Evolutionary conservation across 305 asterid species (phyloP), one percentile per base, ranked within the genome.

Genomic region (Fraxinus ornus): DNA sequence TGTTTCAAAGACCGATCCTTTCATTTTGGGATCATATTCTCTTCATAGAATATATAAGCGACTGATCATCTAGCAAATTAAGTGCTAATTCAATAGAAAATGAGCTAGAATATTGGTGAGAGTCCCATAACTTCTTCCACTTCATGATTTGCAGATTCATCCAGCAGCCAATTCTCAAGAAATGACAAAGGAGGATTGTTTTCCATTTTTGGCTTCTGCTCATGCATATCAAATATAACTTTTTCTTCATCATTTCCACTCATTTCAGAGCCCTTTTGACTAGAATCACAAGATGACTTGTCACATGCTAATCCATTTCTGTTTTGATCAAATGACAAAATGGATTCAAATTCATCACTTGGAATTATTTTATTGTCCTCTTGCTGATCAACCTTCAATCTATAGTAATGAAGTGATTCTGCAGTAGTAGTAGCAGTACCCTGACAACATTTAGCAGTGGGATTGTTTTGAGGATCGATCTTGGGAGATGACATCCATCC

Each of bases 401-500:
- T 76, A 78, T 86, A 90, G 77, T 83, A 87, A 71, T 89, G 89
- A 36, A 81, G 4, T 30, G 90, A 75, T 72, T 49, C 78, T 24
- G 79, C 41, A 13, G 13, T 75, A 30, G n/a, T 78, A 22, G 44
- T 19, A 47, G 60, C 60, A 64, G 35, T 68, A 28, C 75, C 37
- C 37, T 15, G 4, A 13, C 4, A 10, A 68, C 19, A 32, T 62
- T 77, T 17, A 68, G 86, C 64, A 24, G 35, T n/a, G 72, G 79
- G 12, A 21, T 17, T 55, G 35, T 82, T 76, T 22, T 77, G 84
- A 9, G 84, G 78, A 39, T 57, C 81, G 81, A 22, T 84, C 77
- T 72, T 81, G 49, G 95, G 90, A 13, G 98, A 88, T 36, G 97
- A 87, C 98, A 91, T 95, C 98, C 98, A 95, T 8, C 98, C 98